Evolutionary conservation across 1,139 yeast species (phyloP), one percentile per base, ranked within the genome.

Genomic region (Kluyveromyces marxianus): DNA sequence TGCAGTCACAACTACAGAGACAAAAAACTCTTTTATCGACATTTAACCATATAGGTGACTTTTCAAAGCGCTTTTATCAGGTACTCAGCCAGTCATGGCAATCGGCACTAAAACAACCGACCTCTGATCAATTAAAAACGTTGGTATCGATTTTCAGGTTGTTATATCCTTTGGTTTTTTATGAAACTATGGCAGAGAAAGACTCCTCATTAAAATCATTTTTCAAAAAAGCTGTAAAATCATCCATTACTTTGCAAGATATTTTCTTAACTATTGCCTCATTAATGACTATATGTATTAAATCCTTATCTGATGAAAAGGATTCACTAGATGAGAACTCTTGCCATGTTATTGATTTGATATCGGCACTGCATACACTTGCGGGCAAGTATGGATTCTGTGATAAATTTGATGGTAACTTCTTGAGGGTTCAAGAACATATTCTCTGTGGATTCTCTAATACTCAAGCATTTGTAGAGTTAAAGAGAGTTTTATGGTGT

Each of bases 401-500:
- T 67, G 83, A 79, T 46, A 66, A 78, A 5, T 74, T 82, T 0
- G 63, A 73, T 36, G 94, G 95, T 0, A 62, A 71, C 3, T 81
- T 89, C 51, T 68, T 92, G 40, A 71, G 71, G 30, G 66, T 84
- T 39, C 69, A 83, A 1, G 83, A 88, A 54, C 70, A 70, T 21
- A 70, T 76, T 24, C 66, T 88, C 27, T 67, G 79, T 4, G 57
- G 68, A 1, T 65, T 75, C 28, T 67, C 72, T 6, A 67, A 75
- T 57, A 56, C 60, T 2, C 73, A 70, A 6, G 69, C 75, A 1
- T 61, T 61, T 62, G 67, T 35, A 81, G 83, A 49, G 68, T 72
- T 39, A 88, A 89, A 86, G 7, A 97, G 92, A 57, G 72, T 88
- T 32, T 68, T 92, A 25, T 74, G 80, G 51, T 92, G 98, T 61